Base-by-base conservation (phyloP, 2,329 filamentous ascomycete species). In the Rhytidhysteron rufulum region DNA sequence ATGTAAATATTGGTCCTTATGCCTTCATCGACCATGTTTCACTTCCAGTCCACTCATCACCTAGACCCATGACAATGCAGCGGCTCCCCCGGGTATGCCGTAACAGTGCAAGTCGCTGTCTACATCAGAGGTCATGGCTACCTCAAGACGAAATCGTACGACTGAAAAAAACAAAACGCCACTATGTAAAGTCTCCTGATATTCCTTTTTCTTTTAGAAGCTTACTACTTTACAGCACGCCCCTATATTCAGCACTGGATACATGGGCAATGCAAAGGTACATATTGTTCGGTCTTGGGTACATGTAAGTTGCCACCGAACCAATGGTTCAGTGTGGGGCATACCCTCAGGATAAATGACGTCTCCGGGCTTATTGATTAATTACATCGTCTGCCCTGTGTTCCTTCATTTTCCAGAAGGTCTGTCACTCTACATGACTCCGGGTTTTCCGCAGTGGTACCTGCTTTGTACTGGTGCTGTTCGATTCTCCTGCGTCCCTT, bases 351-450 rank as follows among this genome's bases (percentile, higher is more conserved):
- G 50, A 34, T 58, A 53, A 54, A 53, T 54, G 50, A 48, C 43
- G 45, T 45, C 54, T 51, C 44, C 45, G 51, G 48, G 45, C 40
- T 53, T 44, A 22, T 22, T n/a, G 45, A 21, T 45, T 44, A 53
- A 58, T 60, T 52, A 48, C 17, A 25, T 31, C 27, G 37, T 37
- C 37, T 37, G 50, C 55, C 54, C 53, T 49, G 45, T 51, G 50
- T 47, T 47, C 47, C 27, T 40, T 33, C 31, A 11, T 40, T 41
- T 57, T 56, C 53, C 41, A 57, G 50, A 58, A 58, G 27, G 30
- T 29, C 42, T 40, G 37, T 38, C 36, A 32, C n/a, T 36, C 41
- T 39, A 36, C 36, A 16, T 27, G 21, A 45, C 42, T 37, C 49
- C 43, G 37, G 52, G 50, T 49, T 39, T 35, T 27, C 21, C 22